Percentiles rank a stretch among this genome's conserved stretches.
Evolutionary conservation across 176 grass and related monocot genomes (phyloP).

Genomic region (Raddia distichophylla): DNA sequence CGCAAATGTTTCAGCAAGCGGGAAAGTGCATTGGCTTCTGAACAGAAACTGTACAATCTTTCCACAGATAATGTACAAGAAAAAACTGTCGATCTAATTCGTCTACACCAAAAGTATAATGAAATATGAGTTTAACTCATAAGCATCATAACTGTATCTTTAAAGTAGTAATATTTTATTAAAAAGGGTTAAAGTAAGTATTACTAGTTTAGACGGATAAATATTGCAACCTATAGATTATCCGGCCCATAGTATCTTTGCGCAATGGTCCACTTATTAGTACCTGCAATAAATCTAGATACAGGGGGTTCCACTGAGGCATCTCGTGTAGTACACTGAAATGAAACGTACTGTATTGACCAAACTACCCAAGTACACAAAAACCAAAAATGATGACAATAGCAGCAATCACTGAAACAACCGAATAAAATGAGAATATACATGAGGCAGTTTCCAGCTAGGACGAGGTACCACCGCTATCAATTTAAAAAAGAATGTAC

Average conservation of each 20-base stretch:
- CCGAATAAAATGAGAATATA: neutral
- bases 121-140: neutral
- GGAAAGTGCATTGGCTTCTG: neutral
- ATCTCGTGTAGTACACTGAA: neutral
- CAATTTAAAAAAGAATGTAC: slow-evolving; percentile 32
- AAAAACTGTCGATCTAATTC: neutral
- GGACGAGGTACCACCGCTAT: neutral
- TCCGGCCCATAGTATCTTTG: neutral
- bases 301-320: neutral
- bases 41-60: neutral
- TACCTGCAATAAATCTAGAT: neutral
- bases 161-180: neutral
- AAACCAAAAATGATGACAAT: neutral
- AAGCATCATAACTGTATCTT: neutral
- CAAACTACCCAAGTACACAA: neutral
- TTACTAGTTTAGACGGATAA: neutral
- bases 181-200: neutral
- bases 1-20: neutral
- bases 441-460: neutral
- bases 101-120: neutral
- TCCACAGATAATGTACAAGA: neutral
- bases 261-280: neutral
- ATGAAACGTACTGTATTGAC: neutral
- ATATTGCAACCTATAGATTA: neutral
- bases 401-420: neutral